Evolutionary conservation across 805 yeast genomes (phyloP).

Genomic region (Monosporozyma yasuniensis): DNA sequence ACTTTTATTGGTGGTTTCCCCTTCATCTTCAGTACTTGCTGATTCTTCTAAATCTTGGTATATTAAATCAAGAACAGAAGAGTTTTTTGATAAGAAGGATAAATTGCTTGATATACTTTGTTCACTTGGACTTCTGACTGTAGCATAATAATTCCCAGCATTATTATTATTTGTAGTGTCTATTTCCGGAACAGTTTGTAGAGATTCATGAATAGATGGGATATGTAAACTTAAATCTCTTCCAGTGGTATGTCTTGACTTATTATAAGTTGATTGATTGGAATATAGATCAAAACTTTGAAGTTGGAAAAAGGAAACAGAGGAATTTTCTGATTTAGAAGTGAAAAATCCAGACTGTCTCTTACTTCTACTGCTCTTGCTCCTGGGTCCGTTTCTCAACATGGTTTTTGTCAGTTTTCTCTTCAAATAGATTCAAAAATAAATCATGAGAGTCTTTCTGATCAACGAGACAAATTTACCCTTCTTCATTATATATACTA

Average conservation of each 20-base stretch:
- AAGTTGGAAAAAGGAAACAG: not conserved
- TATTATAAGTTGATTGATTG: not conserved
- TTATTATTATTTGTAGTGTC: not conserved
- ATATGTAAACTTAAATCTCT: not conserved
- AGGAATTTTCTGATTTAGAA: not conserved
- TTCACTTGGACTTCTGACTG: not conserved
- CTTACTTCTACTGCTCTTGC: not conserved
- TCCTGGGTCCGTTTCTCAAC: not conserved
- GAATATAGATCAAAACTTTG: not conserved
- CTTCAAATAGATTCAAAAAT: not conserved
- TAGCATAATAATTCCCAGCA: not conserved
- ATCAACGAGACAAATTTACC: not conserved
- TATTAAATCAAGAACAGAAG: conserved; percentile 20
- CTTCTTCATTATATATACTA: not conserved
- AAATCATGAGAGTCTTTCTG: not conserved
- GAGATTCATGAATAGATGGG: not conserved
- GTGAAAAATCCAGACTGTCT: not conserved
- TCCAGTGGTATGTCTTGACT: not conserved
- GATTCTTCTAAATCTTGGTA: conserved; percentile 16
- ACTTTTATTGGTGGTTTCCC: not conserved
- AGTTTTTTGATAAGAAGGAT: conserved; percentile 6
- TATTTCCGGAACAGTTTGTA: not conserved
- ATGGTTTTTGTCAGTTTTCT: not conserved
- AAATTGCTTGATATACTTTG: conserved; percentile 2
- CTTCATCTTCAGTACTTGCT: not conserved